Evolutionary conservation across 2,329 filamentous ascomycete species (phyloP), one percentile per base, ranked within the genome.

Genomic region (Clarireedia paspali): DNA sequence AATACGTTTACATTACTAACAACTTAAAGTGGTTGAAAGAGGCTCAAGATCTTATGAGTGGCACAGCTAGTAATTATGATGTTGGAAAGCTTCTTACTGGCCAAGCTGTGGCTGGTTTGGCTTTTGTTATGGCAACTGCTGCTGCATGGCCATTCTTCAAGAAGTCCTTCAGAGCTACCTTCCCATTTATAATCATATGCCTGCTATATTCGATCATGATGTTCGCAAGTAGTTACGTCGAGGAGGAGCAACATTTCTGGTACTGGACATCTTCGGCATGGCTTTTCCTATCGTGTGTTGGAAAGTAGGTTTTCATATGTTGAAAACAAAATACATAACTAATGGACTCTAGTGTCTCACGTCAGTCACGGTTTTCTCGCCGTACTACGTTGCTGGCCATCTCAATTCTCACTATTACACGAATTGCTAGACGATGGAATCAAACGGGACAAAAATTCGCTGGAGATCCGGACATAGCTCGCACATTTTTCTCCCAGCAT

Each of bases 221-320:
- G 91, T 97, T 97, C 72, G 92, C 91, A 9, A 96, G 89, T 69
- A 97, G 91, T 67, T 99, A 94, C 70, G 90, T 99, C 2, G 94
- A 99, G 71, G 94, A 99, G 72, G 94, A 99, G 70, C 94, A 99
- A 50, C 90, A 97, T 63, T 96, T 96, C 69, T 99, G 94, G 94
- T 97, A 99, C 72, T 97, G 92, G 91, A 73, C 83, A 1, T 81
- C 86, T 0, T 84, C 87, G 0, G 80, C 82, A 6, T 95, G 88
- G 88, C 67, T 87, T 34, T 71, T 75, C 1, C 74, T 77, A 30
- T 72, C 86, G 12, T 76, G 75, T 34, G 61, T 80, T 44, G 77
- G 75, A 62, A 72, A 73, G 66, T 68, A 59, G 10, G 57, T 48
- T 24, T 9, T 17, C 7, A 46, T 5, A 17, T 7, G 40, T 24